phyloP scores from a whole-genome alignment of 257 asterid genomes.

The Nicotiana benthamiana region DNA sequence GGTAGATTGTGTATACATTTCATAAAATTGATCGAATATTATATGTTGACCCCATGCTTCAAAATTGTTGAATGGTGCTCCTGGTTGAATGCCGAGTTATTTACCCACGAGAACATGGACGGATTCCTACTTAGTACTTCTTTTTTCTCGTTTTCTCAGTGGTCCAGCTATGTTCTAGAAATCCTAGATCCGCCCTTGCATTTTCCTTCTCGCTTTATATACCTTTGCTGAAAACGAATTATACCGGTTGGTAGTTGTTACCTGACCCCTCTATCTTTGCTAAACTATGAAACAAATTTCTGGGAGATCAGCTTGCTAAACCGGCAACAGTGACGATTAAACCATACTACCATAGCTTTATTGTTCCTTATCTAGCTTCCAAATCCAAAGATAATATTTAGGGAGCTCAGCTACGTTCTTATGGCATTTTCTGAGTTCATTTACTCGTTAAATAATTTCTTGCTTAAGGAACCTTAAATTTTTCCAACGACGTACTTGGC shows the following conservation, averaged over 20 bases:
- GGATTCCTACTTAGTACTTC: too few species aligned
- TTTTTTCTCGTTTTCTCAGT: too few species aligned
- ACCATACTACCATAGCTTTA: neutral
- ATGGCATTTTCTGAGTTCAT: neutral
- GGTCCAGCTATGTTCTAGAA: too few species aligned
- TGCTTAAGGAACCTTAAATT: neutral
- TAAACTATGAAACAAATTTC: neutral
- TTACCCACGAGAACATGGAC: too few species aligned
- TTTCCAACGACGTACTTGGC: neutral
- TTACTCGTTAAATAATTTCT: neutral
- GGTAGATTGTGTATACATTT: too few species aligned
- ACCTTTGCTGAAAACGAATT: neutral
- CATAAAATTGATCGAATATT: too few species aligned
- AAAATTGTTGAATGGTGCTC: too few species aligned
- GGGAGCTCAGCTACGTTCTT: neutral
- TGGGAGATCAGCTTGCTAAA: neutral
- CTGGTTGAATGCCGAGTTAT: too few species aligned
- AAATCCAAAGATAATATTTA: neutral
- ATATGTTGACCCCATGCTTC: too few species aligned
- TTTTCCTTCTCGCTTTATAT: neutral
- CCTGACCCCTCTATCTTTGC: neutral
- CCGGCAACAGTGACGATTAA: neutral
- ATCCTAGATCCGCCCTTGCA: too few species aligned
- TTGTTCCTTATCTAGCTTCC: neutral
- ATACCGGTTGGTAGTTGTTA: neutral